Percentiles rank a stretch among this genome's conserved stretches.
These are phyloP conservation scores for Epichloe bromicola DNA, from an alignment of 2,329 filamentous ascomycete species.

Conservation along the genomic window DNA sequence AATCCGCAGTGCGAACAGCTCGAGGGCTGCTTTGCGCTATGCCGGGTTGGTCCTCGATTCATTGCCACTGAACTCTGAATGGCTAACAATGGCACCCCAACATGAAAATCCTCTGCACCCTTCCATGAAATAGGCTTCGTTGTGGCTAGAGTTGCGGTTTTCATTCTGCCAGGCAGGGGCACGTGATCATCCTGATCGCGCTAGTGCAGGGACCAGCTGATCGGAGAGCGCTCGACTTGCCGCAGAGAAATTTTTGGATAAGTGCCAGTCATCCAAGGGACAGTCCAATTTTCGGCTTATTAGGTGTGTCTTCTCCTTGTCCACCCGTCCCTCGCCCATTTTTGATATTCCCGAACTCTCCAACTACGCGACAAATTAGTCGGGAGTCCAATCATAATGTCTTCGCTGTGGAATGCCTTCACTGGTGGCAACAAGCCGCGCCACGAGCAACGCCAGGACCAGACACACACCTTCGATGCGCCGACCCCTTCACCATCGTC, in stretches of 20 bases:
- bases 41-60: too few species aligned
- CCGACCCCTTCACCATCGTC: slow-evolving; percentile 40
- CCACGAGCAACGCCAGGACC: slow-evolving; percentile 24
- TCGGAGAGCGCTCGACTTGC: neutral
- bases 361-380: neutral
- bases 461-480: slow-evolving; percentile 20
- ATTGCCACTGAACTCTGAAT: too few species aligned
- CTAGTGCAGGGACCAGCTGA: slow-evolving; percentile 2
- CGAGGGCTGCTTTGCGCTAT: too few species aligned
- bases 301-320: slow-evolving; percentile 4
- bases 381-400: slow-evolving; percentile 26
- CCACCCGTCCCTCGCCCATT: slow-evolving; percentile 7
- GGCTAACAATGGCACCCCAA: too few species aligned
- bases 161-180: neutral
- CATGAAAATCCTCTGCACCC: too few species aligned
- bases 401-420: slow-evolving; percentile 47
- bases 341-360: neutral
- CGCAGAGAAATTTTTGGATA: slow-evolving; percentile 7
- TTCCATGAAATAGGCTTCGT: slow-evolving; percentile 1
- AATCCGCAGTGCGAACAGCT: too few species aligned
- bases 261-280: neutral
- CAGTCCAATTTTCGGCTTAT: slow-evolving; percentile 6
- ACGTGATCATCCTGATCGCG: neutral
- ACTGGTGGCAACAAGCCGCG: slow-evolving; percentile 43
- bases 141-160: slow-evolving; percentile 3